A percentile compares a stretch with the other conserved stretches of the same genome.
phyloP scores from a whole-genome alignment of 2,329 filamentous ascomycete species.

The Atkinsonella texensis region DNA sequence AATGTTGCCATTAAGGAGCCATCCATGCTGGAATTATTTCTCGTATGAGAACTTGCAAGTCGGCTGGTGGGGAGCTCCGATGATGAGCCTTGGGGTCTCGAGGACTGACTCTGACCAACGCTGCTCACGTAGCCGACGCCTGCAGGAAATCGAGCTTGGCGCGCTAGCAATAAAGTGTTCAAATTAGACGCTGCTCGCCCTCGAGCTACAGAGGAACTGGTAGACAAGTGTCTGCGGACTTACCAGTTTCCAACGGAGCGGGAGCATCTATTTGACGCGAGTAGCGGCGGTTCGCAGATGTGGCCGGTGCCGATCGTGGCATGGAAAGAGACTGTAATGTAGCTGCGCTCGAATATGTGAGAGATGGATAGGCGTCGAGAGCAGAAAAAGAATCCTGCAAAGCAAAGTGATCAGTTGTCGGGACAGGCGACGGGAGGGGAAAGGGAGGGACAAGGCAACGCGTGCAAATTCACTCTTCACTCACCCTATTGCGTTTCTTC shows the following conservation, averaged over 20 bases:
- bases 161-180: slow-evolving; percentile 36
- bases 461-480: slow-evolving; percentile 16
- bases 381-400: slow-evolving; percentile 69
- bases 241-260: slow-evolving; percentile 32
- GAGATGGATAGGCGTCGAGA: slow-evolving; percentile 51
- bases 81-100: slow-evolving; percentile 4
- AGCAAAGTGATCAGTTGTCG: slow-evolving; percentile 1
- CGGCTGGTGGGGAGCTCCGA: slow-evolving; percentile 53
- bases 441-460: not conserved
- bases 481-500: slow-evolving; percentile 76
- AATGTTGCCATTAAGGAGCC: slow-evolving; percentile 75
- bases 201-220: no score
- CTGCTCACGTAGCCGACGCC: slow-evolving; percentile 33
- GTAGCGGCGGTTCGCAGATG: slow-evolving; percentile 44
- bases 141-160: slow-evolving; percentile 45
- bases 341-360: slow-evolving; percentile 18
- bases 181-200: not conserved
- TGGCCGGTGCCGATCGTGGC: slow-evolving; percentile 32
- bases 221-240: slow-evolving; percentile 20
- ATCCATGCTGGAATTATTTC: slow-evolving; percentile 75
- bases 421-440: not conserved
- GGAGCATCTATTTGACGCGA: slow-evolving; percentile 47
- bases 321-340: slow-evolving; percentile 47
- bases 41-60: slow-evolving; percentile 56
- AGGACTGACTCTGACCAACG: slow-evolving; percentile 31